Conservation (phyloP, 164 flowering plant species). For the Macadamia integrifolia region DNA sequence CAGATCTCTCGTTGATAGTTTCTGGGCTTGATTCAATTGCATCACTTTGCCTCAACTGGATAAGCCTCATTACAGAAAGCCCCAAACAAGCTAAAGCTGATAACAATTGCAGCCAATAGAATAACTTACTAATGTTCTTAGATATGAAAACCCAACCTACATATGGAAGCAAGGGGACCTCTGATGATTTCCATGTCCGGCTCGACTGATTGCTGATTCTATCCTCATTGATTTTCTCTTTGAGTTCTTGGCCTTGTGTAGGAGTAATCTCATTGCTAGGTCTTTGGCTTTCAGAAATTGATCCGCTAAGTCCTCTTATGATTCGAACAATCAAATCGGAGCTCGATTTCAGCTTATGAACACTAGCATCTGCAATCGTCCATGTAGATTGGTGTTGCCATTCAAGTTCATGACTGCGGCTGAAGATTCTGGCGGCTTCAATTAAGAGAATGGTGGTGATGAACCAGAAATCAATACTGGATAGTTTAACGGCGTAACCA, state of each 20-base stretch:
- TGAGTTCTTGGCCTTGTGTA: conserved; percentile 9
- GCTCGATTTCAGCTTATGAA: conserved; percentile 55
- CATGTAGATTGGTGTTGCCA: conserved; percentile 94
- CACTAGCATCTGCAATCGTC: conserved; percentile 66
- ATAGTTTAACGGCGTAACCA: conserved; percentile 79
- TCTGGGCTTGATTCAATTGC: conserved; percentile 56
- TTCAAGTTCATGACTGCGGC: conserved; percentile 92
- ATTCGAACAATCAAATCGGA: conserved; percentile 27
- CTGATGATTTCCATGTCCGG: conserved; percentile 61
- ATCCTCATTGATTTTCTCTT: background rate
- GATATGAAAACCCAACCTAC: conserved; percentile 63
- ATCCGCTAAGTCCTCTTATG: conserved; percentile 15
- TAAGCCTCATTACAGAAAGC: conserved; percentile 67
- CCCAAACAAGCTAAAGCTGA: conserved; percentile 76
- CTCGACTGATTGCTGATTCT: conserved; percentile 19
- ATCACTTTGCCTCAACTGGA: conserved; percentile 58
- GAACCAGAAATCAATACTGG: conserved; percentile 81
- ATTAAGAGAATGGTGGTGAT: conserved; percentile 63
- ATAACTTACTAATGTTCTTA: conserved; percentile 60
- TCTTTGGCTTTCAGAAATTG: background rate
- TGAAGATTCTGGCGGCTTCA: conserved; percentile 82
- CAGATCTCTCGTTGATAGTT: conserved; percentile 41
- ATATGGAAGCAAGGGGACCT: conserved; percentile 86
- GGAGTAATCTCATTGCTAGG: too few species aligned
- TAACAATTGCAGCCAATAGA: conserved; percentile 80